phyloP scores from a whole-genome alignment of 2,329 filamentous ascomycete genomes.

The Pyrenophora teres region DNA sequence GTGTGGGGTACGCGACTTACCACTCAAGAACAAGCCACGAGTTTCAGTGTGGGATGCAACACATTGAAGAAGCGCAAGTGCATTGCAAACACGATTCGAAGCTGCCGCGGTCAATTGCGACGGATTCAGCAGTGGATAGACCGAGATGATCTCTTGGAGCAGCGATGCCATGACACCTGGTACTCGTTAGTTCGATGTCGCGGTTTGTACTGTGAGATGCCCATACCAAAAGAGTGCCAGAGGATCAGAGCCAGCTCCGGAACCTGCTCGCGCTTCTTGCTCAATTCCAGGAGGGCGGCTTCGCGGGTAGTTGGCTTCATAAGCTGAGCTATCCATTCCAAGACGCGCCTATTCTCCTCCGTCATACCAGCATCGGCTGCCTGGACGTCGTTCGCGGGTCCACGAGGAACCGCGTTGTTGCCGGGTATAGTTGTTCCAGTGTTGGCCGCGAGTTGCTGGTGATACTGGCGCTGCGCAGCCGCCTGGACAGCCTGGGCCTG shows the following conservation, averaged over 20 bases:
- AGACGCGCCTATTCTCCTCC: slow-evolving; percentile 90
- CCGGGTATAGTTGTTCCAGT: slow-evolving; percentile 58
- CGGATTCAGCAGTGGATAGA: slow-evolving; percentile 94
- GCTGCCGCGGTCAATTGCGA: slow-evolving; percentile 97
- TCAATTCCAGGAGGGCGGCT: slow-evolving; percentile 89
- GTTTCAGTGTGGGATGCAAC: slow-evolving; percentile 98
- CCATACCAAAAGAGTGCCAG: slow-evolving; percentile 94
- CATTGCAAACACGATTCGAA: slow-evolving; percentile 96
- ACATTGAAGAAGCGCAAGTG: slow-evolving; percentile 91
- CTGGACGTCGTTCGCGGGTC: slow-evolving; percentile 47
- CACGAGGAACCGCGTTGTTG: slow-evolving; percentile 44
- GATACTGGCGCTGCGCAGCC: slow-evolving; percentile 61
- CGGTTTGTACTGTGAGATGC: too few species aligned
- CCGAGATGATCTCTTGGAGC: slow-evolving; percentile 97
- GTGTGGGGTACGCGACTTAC: slow-evolving; percentile 53
- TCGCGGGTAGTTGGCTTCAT: slow-evolving; percentile 87
- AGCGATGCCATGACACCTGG: slow-evolving; percentile 96
- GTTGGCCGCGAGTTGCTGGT: slow-evolving; percentile 72
- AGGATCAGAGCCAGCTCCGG: slow-evolving; percentile 93
- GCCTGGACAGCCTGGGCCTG: slow-evolving; percentile 55
- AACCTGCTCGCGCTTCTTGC: slow-evolving; percentile 98
- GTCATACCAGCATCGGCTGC: slow-evolving; percentile 61
- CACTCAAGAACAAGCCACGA: slow-evolving; percentile 87
- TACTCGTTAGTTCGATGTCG: slow-evolving; percentile 20
- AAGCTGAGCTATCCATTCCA: slow-evolving; percentile 89